Percentiles rank a stretch among this genome's conserved stretches.
phyloP scores from a whole-genome alignment of 495 filamentous ascomycete species.

The Penicillium soppii region DNA sequence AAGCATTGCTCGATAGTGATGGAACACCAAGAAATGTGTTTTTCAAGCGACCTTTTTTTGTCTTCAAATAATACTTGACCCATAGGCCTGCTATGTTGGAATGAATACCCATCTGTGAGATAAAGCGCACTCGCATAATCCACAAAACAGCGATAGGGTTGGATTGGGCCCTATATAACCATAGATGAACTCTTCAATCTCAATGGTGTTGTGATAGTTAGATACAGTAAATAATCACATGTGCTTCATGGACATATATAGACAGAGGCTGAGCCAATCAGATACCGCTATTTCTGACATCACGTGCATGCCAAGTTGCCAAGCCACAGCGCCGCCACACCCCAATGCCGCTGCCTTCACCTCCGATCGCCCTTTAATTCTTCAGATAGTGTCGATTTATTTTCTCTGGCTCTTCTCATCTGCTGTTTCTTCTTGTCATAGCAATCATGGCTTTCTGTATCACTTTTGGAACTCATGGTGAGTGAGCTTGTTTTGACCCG shows the following conservation, averaged over 20 bases:
- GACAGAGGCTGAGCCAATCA: conserved; percentile 13
- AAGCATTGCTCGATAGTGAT: not conserved
- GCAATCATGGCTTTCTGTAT: conserved; percentile 53
- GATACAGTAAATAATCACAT: not conserved
- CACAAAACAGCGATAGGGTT: not conserved
- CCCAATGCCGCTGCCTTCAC: conserved; percentile 25
- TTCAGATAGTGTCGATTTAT: conserved; percentile 2
- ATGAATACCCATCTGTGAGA: not conserved
- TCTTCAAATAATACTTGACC: conserved; percentile 3
- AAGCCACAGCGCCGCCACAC: conserved; percentile 29
- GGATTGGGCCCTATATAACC: not conserved
- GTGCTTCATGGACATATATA: not conserved
- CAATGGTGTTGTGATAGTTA: too few relatives aligned
- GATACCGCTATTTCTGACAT: conserved; percentile 5
- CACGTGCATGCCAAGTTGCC: conserved; percentile 28
- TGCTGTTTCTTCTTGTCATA: too few relatives aligned
- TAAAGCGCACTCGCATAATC: not conserved
- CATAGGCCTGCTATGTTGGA: not conserved
- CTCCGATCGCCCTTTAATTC: conserved; percentile 8
- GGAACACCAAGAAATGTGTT: conserved; percentile 1
- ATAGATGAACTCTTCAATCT: too few relatives aligned
- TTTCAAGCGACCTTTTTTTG: conserved; percentile 10
- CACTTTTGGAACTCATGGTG: conserved; percentile 56
- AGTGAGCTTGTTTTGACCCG: conserved; percentile 15
- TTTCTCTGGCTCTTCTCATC: not conserved